phyloP scores from a whole-genome alignment of 495 filamentous ascomycete species.

The Tuber melanosporum region DNA sequence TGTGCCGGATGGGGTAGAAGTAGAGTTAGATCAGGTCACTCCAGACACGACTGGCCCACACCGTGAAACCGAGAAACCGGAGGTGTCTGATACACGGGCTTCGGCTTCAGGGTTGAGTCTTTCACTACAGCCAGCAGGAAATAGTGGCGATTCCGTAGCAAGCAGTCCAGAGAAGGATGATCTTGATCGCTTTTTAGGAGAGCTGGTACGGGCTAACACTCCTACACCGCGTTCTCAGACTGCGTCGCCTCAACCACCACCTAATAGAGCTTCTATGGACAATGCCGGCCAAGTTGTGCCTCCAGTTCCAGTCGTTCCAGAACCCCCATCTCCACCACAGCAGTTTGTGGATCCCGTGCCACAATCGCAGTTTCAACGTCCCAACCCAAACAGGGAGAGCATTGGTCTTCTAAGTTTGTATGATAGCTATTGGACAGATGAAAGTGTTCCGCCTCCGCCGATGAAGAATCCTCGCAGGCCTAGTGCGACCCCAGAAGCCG shows the following conservation, averaged over 20 bases:
- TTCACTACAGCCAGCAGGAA: neutral
- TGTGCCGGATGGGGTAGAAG: constrained; percentile 11
- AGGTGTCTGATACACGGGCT: constrained; percentile 6
- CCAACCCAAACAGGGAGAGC: constrained; percentile 23
- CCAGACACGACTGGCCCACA: constrained; percentile 9
- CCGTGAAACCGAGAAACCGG: constrained; percentile 1
- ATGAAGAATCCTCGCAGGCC: constrained; percentile 31
- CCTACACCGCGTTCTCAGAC: constrained; percentile 5
- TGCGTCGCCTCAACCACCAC: neutral
- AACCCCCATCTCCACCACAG: constrained; percentile 11
- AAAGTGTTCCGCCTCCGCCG: constrained; percentile 10
- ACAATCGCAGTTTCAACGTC: neutral
- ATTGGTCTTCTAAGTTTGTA: constrained; percentile 35
- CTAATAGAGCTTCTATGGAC: neutral
- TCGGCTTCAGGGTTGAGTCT: neutral
- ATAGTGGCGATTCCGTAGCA: neutral
- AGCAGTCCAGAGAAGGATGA: constrained; percentile 15
- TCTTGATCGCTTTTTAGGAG: constrained; percentile 26
- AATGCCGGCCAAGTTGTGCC: neutral
- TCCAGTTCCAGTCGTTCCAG: neutral
- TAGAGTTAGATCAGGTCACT: constrained; percentile 29
- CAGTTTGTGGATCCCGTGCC: constrained; percentile 1
- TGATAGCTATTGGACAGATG: constrained; percentile 38
- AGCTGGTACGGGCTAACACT: constrained; percentile 20
- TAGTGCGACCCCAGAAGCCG: constrained; percentile 5